A percentile compares a stretch with the other conserved stretches of the same genome.
These are phyloP conservation scores for Rhizophagus clarus DNA, from an alignment of 192 early-diverging fungal genomes.

Conservation along the genomic window DNA sequence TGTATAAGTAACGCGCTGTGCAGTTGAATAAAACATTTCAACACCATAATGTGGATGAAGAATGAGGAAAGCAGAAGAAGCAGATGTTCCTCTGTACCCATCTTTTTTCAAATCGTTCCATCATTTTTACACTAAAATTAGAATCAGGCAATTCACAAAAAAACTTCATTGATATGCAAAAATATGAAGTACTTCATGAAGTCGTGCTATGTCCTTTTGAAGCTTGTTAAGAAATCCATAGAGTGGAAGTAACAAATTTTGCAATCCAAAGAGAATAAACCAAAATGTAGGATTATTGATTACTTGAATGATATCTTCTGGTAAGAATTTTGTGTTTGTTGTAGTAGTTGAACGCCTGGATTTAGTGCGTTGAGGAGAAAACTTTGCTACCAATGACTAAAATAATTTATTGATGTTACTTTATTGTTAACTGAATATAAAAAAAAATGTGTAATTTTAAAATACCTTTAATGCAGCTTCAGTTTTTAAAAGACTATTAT, in stretches of 20 bases:
- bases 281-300: not conserved
- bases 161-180: constrained; percentile 2
- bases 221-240: not conserved
- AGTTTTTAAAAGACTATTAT: not conserved
- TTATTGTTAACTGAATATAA: not conserved
- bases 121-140: not conserved
- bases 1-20: not conserved
- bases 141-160: not conserved
- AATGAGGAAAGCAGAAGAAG: not conserved
- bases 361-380: not conserved
- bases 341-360: too few relatives aligned
- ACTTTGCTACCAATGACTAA: not conserved
- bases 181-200: not conserved
- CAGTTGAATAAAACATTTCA: not conserved
- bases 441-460: not conserved
- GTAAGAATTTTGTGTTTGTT: not conserved
- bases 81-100: not conserved
- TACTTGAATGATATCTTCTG: not conserved
- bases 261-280: not conserved
- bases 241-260: not conserved
- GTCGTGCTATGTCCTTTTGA: not conserved
- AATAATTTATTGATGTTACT: too few relatives aligned
- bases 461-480: not conserved
- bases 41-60: not conserved
- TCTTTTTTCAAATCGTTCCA: not conserved